Base-by-base conservation (phyloP, 257 asterid species). In the Fraxinus quadrangulata region DNA sequence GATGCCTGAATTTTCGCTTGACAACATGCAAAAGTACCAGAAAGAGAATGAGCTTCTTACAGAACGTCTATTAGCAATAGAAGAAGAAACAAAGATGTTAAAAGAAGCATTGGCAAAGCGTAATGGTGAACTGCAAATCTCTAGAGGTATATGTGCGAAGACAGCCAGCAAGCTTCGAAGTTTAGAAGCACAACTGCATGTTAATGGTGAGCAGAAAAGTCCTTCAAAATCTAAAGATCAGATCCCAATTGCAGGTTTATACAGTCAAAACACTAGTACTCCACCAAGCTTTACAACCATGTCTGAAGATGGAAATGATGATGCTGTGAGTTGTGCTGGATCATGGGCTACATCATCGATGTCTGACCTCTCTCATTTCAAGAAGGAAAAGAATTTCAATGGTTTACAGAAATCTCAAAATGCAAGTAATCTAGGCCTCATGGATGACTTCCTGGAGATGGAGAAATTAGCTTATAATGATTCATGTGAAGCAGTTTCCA, bases 371-470 rank as follows among this genome's bases (percentile, higher is more conserved):
- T 87, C 93, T 40, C 94, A 86, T 87, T 34, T 81, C 81, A 90
- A 93, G 86, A 93, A 84, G 89, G 97, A 88, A 66, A 91, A 88
- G 84, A 81, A 71, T 77, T 82, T 79, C 3, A 94, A 86, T 56
- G 85, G 92, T 86, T 91, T 91, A 9, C 88, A 76, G 61, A 91
- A 86, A 79, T 84, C 94, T 72, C 94, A 89, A 76, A 87, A 73
- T 82, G 76, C 96, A 37, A 92, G 77, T 77, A 89, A 87, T 72
- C 87, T 82, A 81, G 96, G 86, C 82, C 94, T 96, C 33, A 96
- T 96, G 99, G 99, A 96, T 84, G 99, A 96, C 82, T 96, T 96
- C 83, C 82, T 93, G 84, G 99, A 96, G 87, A 96, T 96, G 98
- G 99, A 96, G 89, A 96, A 94, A 85, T 85, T 96, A 75, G 99